Evolutionary conservation across 345 rosid genomes (phyloP), one percentile per base, ranked within the genome.

Genomic region (Cardiospermum halicacabum): DNA sequence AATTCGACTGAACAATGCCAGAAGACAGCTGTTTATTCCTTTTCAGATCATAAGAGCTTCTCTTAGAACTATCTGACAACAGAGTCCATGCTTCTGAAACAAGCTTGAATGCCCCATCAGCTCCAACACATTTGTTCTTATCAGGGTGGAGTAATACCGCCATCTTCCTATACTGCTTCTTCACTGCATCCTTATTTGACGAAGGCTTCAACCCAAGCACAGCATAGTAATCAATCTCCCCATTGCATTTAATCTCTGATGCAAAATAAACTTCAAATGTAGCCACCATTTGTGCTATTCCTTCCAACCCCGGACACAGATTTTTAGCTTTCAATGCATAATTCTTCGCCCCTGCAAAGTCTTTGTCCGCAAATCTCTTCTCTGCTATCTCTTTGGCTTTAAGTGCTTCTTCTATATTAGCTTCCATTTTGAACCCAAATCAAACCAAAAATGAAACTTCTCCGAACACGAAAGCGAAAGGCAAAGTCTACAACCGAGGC

Each of bases 41-140:
- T 72, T 79, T 79, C 32, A 45, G 61, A 79, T 94, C 84, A 64
- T 80, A 83, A 40, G 92, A 77, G 66, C 80, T 83, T 78, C 88
- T 89, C 77, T 84, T 81, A 53, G 76, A 71, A 69, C 74, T 82
- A 67, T 87, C 92, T 0, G 96, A 89, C 78, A 94, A 75, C 59
- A 84, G 69, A 45, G 77, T 81, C 99, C 97, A 94, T 0, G 97
- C 99, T 76, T 94, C 97, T 19, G 96, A 91, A 62, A 91, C 83
- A 74, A 94, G 86, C 73, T 89, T 90, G 74, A 94, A 94, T 0
- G 99, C 99, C 56, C 99, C 97, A 77, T 89, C 95, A 67, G 99
- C 97, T 62, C 99, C 99, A 37, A 91, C 77, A 27, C 88, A 78
- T 77, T 89, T 91, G 85, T 87, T 94, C 81, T 91, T 88, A 68